phyloP scores from a whole-genome alignment of 176 grass and related monocot species.

The Pontederia paniculata region DNA sequence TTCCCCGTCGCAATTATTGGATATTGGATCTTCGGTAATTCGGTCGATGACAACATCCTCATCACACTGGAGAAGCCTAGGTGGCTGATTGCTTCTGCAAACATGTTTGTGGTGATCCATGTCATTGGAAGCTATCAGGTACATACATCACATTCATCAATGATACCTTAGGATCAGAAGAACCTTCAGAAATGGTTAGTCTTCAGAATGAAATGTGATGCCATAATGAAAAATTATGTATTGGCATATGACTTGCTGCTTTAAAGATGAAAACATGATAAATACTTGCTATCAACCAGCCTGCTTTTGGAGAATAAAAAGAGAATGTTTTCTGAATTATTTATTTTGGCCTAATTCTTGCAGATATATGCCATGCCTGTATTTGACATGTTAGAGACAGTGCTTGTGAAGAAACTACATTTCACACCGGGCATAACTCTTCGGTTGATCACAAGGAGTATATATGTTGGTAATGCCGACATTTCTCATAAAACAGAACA shows the following conservation, averaged over 20 bases:
- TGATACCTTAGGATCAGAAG: too few species aligned
- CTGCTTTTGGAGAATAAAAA: too few species aligned
- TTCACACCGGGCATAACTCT: background rate
- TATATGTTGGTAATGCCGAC: background rate
- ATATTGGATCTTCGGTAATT: background rate
- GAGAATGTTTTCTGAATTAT: too few species aligned
- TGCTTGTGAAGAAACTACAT: background rate
- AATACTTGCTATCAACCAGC: too few species aligned
- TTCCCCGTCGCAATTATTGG: background rate
- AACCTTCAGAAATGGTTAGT: too few species aligned
- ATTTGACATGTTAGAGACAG: background rate
- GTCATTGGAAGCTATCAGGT: background rate
- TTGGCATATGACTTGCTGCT: too few species aligned
- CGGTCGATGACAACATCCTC: background rate
- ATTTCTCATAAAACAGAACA: background rate
- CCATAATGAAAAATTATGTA: too few species aligned
- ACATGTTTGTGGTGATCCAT: too few species aligned
- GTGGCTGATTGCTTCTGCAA: too few species aligned
- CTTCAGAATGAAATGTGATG: too few species aligned
- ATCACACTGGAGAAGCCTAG: background rate
- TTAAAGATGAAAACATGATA: too few species aligned
- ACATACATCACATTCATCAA: too few species aligned
- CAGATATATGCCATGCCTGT: background rate
- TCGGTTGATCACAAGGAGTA: background rate
- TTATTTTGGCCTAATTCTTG: background rate